Base-by-base conservation (phyloP, 2,329 filamentous ascomycete genomes). In the Sporothrix brasiliensis region DNA sequence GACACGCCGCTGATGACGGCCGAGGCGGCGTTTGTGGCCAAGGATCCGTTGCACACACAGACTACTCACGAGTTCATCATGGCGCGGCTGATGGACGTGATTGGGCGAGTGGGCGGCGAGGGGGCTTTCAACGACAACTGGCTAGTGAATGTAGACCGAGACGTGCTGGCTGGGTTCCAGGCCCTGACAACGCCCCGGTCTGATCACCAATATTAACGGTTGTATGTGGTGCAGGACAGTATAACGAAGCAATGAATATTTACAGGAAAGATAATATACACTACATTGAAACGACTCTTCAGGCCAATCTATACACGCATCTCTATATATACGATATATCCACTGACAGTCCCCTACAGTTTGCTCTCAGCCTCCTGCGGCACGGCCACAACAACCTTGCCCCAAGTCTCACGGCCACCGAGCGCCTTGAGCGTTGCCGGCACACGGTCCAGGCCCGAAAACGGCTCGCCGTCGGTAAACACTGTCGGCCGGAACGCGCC, bases 381-480 rank as follows among this genome's bases (percentile, higher is more conserved):
- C 54, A 98, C 84, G 80, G 92, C 92, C 24, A 97, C 90, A 1
- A 97, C 92, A 0, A 98, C 94, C 85, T 98, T 98, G 0, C 94
- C 94, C 94, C 94, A 98, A 1, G 93, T 97, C 67, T 91, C 92
- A 72, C 94, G 85, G 0, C 88, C 88, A 1, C 92, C 94, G 69
- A 77, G 73, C 1, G 83, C 80, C 71, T 84, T 82, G 14, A 85
- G 76, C 2, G 83, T 83, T 1, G 83, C 81, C 1, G 81, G 79
- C 2, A 81, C 81, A n/a, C 80, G 79, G 70, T 85, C 82, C 6
- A 85, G 77, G 72, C 94, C 94, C 16, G 91, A 88, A 80, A 93
- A 97, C 14, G 2, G 54, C 76, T 91, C 88, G 79, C 89, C 87
- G 77, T 97, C 93, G 2, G 87, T 89, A 77, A 93, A 98, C 71